Evolutionary conservation across 768 basidiomycete species (phyloP), one percentile per base, ranked within the genome.

Genomic region (Aureoboletus auriporus): DNA sequence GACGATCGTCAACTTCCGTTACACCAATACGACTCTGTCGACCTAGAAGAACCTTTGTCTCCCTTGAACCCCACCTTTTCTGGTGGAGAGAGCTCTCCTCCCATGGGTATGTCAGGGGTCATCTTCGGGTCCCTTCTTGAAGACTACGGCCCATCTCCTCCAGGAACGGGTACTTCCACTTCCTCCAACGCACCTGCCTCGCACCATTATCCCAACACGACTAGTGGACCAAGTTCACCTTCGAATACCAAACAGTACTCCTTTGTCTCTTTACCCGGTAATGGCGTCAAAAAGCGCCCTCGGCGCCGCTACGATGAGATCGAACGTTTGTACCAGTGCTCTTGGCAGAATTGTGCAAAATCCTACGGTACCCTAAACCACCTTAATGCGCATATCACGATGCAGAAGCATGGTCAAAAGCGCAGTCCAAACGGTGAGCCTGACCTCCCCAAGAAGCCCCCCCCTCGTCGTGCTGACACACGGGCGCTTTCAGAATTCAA

Each of bases 311-410:
- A 89, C 67, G 94, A 97, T 66, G 94, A 97, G 77, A 96, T 97
- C 56, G 93, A 96, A 69, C 82, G 94, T 26, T 70, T 95, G 44
- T 97, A 97, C 64, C 79, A 80, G 47, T 97, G 94, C 73, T 84
- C 85, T 42, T 90, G 83, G 79, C 79, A 78, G 5, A 76, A 81
- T 38, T 85, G 83, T 55, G 75, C 81, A 47, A 95, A 95, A 71
- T 77, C 89, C 26, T 96, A 95, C 61, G 93, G 93, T 28, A 96
- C 93, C 5, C 75, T 97, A 42, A 97, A 99, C 65, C 95, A 99
- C 68, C 76, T 99, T 52, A 99, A 99, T 65, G 93, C 93, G 28
- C 95, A 99, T 66, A 92, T 97, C 49, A 87, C 84, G n/a, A 96
- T 96, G 90, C 95, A 97, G 68, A 89, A 89, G 68, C 95, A 99